A percentile compares a stretch with the other conserved stretches of the same genome.
These are phyloP conservation scores for Solanum chiquidenum DNA, from an alignment of 257 asterid genomes.

Conservation along the genomic window DNA sequence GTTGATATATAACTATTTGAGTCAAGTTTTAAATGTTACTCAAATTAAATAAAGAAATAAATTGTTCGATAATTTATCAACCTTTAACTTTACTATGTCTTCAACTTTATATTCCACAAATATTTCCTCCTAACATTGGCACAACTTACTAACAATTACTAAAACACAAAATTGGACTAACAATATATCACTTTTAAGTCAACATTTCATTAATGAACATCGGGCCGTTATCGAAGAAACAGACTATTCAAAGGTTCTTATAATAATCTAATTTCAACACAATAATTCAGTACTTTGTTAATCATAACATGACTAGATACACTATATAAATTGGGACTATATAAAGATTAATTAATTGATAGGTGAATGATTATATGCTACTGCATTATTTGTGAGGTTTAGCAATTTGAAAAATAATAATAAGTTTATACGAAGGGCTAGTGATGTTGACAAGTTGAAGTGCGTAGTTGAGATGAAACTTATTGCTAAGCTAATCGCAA, in stretches of 20 bases:
- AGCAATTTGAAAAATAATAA: background rate
- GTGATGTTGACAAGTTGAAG: background rate
- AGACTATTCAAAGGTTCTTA: background rate
- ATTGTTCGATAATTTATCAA: background rate
- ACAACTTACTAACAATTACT: background rate
- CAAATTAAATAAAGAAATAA: no score
- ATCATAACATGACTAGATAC: background rate
- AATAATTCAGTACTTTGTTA: background rate
- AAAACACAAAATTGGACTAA: background rate
- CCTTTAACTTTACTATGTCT: background rate
- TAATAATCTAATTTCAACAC: background rate
- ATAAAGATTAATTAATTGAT: background rate
- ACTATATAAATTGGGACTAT: background rate
- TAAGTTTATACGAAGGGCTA: background rate
- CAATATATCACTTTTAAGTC: background rate
- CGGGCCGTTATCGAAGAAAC: background rate
- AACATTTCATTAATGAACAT: background rate
- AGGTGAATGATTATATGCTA: background rate
- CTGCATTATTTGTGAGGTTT: background rate
- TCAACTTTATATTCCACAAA: background rate
- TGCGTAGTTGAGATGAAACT: no score
- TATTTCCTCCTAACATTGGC: background rate
- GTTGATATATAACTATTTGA: background rate
- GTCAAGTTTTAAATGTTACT: background rate
- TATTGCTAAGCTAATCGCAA: background rate